Conservation (phyloP, 768 basidiomycete species). For the Hysterangium stoloniferum region DNA sequence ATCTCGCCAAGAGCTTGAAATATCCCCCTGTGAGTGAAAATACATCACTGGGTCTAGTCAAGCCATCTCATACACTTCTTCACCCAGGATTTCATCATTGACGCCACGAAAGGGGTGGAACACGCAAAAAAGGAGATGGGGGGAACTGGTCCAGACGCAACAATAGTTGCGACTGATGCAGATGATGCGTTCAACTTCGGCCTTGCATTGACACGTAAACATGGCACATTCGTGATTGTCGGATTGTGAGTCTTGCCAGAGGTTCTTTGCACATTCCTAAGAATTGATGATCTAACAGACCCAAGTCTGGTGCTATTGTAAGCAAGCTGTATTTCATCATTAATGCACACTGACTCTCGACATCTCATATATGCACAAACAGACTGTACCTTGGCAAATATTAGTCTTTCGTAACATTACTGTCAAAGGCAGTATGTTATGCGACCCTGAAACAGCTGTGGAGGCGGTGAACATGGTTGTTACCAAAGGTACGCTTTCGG, state of each 20-base stretch:
- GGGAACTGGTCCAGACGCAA: neutral
- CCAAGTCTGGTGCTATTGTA: too few species aligned
- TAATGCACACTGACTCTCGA: too few species aligned
- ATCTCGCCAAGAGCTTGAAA: neutral
- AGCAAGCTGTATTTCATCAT: too few species aligned
- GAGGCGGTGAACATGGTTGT: slow-evolving; percentile 1
- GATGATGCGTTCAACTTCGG: neutral
- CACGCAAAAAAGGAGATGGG: neutral
- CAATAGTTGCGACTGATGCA: slow-evolving; percentile 1
- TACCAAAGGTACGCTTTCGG: neutral
- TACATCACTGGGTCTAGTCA: too few species aligned
- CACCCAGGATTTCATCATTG: neutral
- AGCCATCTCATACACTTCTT: too few species aligned
- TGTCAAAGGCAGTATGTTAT: neutral
- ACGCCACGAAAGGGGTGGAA: neutral
- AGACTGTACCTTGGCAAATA: neutral
- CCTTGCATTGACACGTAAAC: slow-evolving; percentile 3
- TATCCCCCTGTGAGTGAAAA: neutral
- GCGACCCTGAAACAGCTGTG: neutral
- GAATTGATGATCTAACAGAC: too few species aligned
- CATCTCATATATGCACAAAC: neutral
- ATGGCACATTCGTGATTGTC: slow-evolving; percentile 1
- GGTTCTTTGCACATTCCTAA: too few species aligned
- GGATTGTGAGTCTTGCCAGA: slow-evolving; percentile 6
- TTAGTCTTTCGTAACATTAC: slow-evolving; percentile 4